Percentiles rank a stretch among this genome's conserved stretches.
Conservation (phyloP, 495 filamentous ascomycete genomes). For the Durotheca rogersii region DNA sequence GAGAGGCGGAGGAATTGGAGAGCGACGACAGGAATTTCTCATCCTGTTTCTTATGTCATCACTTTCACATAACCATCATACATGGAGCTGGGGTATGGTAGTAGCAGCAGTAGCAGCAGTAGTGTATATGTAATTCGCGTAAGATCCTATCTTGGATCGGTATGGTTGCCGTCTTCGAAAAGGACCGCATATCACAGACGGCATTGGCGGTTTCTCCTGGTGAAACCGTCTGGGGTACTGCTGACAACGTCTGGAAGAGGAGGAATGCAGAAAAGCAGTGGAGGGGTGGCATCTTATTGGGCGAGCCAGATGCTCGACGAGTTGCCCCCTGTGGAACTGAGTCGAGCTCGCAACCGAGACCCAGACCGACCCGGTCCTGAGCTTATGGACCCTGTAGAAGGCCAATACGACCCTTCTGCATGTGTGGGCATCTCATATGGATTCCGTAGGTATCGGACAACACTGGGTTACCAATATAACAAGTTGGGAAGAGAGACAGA, state of each 20-base stretch:
- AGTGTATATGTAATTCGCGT: conserved; percentile 11
- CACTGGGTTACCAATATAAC: too few relatives aligned
- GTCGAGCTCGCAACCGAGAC: conserved; percentile 4
- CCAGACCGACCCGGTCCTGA: not conserved
- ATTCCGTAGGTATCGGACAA: too few relatives aligned
- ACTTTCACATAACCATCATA: not conserved
- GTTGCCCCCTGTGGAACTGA: conserved; percentile 15
- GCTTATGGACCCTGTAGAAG: conserved; percentile 1
- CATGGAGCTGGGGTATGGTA: not conserved
- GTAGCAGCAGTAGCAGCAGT: too few relatives aligned
- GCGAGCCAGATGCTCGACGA: conserved; percentile 15
- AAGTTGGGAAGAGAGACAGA: too few relatives aligned
- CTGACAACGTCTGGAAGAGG: conserved; percentile 15
- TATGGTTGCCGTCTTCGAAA: conserved; percentile 9
- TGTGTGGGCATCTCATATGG: too few relatives aligned
- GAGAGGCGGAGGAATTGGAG: too few relatives aligned
- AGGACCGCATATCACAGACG: conserved; percentile 10
- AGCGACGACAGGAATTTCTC: not conserved
- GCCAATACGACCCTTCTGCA: conserved; percentile 2
- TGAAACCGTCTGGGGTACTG: conserved; percentile 16
- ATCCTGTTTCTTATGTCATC: not conserved
- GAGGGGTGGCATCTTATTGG: conserved; percentile 14
- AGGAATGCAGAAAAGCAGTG: conserved; percentile 11
- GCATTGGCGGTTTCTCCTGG: conserved; percentile 16
- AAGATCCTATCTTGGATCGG: conserved; percentile 14